phyloP scores from a whole-genome alignment of 352 stramenopile species.

The Pseudoperonospora humuli region DNA sequence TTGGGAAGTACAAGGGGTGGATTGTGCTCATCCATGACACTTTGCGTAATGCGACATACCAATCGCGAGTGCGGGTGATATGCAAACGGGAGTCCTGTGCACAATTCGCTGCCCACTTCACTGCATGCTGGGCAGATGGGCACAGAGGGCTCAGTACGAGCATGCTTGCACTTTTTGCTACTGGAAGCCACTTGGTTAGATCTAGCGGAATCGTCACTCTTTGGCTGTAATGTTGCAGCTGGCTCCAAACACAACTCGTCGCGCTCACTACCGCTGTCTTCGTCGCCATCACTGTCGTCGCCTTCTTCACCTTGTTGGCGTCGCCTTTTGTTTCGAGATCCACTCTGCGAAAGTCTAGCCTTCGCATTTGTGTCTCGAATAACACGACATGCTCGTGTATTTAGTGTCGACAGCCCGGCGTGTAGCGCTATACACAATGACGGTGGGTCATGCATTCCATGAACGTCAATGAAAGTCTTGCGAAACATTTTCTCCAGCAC shows the following conservation, averaged over 20 bases:
- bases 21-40: conserved; percentile 83
- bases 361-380: conserved; percentile 34
- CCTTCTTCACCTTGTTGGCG: conserved; percentile 19
- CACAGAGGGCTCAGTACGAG: conserved; percentile 18
- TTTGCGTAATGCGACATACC: conserved; percentile 70
- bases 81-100: conserved; percentile 48
- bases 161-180: conserved; percentile 28
- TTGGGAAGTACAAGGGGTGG: conserved; percentile 74
- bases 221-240: conserved; percentile 24
- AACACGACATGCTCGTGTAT: conserved; percentile 62
- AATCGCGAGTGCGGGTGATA: conserved; percentile 80
- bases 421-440: conserved; percentile 61
- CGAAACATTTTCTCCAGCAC: conserved; percentile 49
- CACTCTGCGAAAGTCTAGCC: conserved; percentile 24
- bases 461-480: conserved; percentile 57
- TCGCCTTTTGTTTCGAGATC: conserved; percentile 11
- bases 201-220: conserved; percentile 14
- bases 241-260: conserved; percentile 24
- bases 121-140: conserved; percentile 72
- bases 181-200: conserved; percentile 2
- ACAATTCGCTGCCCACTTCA: conserved; percentile 57
- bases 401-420: conserved; percentile 61
- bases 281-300: conserved; percentile 2
- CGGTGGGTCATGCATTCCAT: conserved; percentile 56
- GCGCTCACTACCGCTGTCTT: conserved; percentile 17